Conservation (phyloP, 805 yeast species). For the Cyberlindnera sargentensis region DNA sequence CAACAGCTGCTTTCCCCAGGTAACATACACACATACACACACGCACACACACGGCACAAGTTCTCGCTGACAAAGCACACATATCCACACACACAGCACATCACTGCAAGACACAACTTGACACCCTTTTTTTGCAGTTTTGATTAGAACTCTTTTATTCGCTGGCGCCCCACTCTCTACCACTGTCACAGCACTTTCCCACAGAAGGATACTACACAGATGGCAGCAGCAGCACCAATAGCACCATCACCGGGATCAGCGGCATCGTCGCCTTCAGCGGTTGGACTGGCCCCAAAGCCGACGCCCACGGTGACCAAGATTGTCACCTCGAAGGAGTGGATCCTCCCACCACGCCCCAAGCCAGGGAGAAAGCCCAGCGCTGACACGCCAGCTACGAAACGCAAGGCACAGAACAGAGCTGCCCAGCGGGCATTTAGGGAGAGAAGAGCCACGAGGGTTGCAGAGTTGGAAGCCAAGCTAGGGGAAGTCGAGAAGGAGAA, state of each 20-base stretch:
- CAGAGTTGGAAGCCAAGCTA: slow-evolving; percentile 66
- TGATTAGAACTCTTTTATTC: no score
- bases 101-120: background rate
- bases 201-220: no score
- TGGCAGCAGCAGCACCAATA: background rate
- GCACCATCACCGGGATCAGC: slow-evolving; percentile 2
- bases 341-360: slow-evolving; percentile 72
- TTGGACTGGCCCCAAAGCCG: background rate
- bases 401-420: slow-evolving; percentile 91
- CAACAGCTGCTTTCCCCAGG: background rate
- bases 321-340: slow-evolving; percentile 68
- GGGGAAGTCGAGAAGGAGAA: slow-evolving; percentile 61
- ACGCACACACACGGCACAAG: background rate
- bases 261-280: background rate
- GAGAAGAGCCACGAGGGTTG: slow-evolving; percentile 74
- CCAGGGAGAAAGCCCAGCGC: slow-evolving; percentile 57
- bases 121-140: background rate
- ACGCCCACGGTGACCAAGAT: slow-evolving; percentile 36
- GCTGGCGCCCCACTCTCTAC: no score
- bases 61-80: no score
- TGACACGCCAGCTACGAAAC: slow-evolving; percentile 76
- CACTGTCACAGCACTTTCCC: no score
- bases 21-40: background rate
- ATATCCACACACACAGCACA: no score
- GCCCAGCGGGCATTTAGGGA: slow-evolving; percentile 91